Percentiles rank a stretch among this genome's conserved stretches.
Evolutionary conservation across 768 basidiomycete species (phyloP).

Genomic region (Pisolithus albus): DNA sequence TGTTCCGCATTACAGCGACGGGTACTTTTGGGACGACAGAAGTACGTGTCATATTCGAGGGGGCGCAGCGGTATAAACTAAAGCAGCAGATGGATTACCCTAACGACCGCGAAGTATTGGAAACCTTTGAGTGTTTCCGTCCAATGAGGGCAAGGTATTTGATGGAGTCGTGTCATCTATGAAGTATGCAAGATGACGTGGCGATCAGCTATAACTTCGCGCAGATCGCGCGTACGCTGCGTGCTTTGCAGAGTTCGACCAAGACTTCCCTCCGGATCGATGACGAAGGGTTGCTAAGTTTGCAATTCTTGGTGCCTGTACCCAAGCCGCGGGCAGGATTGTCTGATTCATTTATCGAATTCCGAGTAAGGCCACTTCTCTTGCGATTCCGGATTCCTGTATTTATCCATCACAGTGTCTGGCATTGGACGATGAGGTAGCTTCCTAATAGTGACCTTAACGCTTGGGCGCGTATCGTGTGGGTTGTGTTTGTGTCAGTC

Average conservation of each 20-base stretch:
- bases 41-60: constrained; percentile 32
- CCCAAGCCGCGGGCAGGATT: constrained; percentile 33
- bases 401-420: constrained; percentile 22
- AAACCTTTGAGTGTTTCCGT: constrained; percentile 76
- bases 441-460: neutral
- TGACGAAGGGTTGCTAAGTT: constrained; percentile 68
- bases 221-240: constrained; percentile 65
- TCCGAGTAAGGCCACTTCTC: constrained; percentile 52
- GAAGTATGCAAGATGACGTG: neutral
- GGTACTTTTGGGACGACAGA: constrained; percentile 85
- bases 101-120: constrained; percentile 84
- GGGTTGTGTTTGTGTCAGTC: neutral
- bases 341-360: constrained; percentile 76
- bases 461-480: no score
- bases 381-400: neutral
- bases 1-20: constrained; percentile 73
- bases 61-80: neutral
- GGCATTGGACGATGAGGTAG: constrained; percentile 26
- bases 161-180: neutral
- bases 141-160: constrained; percentile 65
- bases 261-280: constrained; percentile 90
- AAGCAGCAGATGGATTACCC: constrained; percentile 85
- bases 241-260: constrained; percentile 74
- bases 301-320: constrained; percentile 84
- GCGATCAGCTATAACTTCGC: constrained; percentile 69